Evolutionary conservation across 768 basidiomycete genomes (phyloP).

Genomic region (Kwoniella dendrophila): DNA sequence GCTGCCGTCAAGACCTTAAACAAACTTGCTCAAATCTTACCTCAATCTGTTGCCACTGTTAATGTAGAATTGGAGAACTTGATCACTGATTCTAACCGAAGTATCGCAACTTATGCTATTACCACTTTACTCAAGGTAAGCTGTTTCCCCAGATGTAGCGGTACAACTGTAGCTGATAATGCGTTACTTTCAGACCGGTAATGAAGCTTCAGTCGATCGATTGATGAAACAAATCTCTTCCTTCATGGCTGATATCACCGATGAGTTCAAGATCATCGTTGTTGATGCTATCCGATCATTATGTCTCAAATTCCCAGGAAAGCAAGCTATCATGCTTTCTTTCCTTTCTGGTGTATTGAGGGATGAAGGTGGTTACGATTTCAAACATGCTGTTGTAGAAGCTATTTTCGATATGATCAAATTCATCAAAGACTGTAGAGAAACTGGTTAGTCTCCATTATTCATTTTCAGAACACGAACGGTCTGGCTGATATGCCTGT

Average conservation of each 20-base stretch:
- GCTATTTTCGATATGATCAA: conserved; percentile 99
- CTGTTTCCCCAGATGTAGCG: not conserved
- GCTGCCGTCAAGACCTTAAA: conserved; percentile 95
- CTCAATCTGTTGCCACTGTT: conserved; percentile 81
- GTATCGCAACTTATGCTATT: conserved; percentile 97
- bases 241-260: conserved; percentile 98
- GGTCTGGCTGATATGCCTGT: not conserved
- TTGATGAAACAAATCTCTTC: conserved; percentile 99
- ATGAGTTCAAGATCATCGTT: conserved; percentile 99
- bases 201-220: conserved; percentile 97
- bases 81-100: conserved; percentile 92
- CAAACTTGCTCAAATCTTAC: conserved; percentile 80
- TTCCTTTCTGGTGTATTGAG: conserved; percentile 96
- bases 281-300: conserved; percentile 97
- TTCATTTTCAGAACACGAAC: not conserved
- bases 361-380: conserved; percentile 98
- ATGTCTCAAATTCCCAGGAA: conserved; percentile 96
- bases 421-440: conserved; percentile 91
- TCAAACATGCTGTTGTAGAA: conserved; percentile 98
- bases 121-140: conserved; percentile 91
- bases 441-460: conserved; percentile 62
- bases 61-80: conserved; percentile 96
- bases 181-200: conserved; percentile 73
- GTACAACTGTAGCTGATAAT: conserved; percentile 2
- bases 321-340: conserved; percentile 93